Percentiles rank a stretch among this genome's conserved stretches.
These are phyloP conservation scores for Starmerella floricola DNA, from an alignment of 805 yeast species.

Conservation along the genomic window DNA sequence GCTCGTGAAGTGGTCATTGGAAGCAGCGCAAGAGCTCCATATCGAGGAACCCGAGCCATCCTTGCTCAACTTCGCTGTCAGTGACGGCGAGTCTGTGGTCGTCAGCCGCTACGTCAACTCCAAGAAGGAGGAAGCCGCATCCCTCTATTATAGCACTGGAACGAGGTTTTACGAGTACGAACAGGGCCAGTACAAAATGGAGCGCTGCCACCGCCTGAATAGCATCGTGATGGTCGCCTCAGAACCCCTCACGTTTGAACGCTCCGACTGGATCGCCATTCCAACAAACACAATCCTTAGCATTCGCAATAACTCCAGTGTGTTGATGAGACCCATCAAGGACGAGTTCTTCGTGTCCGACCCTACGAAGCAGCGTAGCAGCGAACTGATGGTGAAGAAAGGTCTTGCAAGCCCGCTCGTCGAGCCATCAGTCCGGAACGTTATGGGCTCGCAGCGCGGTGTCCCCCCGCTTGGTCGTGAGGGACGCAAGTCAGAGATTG, in stretches of 20 bases:
- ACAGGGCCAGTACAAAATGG: conserved; percentile 91
- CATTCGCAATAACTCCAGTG: conserved; percentile 74
- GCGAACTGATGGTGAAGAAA: conserved; percentile 74
- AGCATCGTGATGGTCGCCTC: conserved; percentile 94
- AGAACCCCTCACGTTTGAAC: conserved; percentile 90
- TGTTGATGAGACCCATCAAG: conserved; percentile 73
- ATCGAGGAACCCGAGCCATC: conserved; percentile 52
- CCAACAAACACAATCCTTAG: conserved; percentile 74
- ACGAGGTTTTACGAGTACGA: conserved; percentile 78
- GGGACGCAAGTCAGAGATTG: conserved; percentile 34
- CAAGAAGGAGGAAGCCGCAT: conserved; percentile 87
- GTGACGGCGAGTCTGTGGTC: conserved; percentile 80
- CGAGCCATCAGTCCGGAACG: conserved; percentile 33
- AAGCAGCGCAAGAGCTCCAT: conserved; percentile 33
- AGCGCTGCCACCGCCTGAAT: conserved; percentile 80
- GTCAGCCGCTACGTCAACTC: conserved; percentile 84
- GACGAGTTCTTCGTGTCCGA: conserved; percentile 79
- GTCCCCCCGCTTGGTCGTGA: conserved; percentile 75
- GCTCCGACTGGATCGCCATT: conserved; percentile 95
- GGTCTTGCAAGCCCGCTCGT: conserved; percentile 93
- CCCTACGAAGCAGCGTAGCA: conserved; percentile 55
- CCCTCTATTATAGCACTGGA: conserved; percentile 88
- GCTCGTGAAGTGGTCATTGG: conserved; percentile 70
- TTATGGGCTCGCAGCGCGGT: conserved; percentile 39
- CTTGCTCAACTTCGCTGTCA: conserved; percentile 81